Evolutionary conservation across 202 grass and related monocot species (phyloP), one percentile per base, ranked within the genome.

Genomic region (Hordeum pubiflorum): DNA sequence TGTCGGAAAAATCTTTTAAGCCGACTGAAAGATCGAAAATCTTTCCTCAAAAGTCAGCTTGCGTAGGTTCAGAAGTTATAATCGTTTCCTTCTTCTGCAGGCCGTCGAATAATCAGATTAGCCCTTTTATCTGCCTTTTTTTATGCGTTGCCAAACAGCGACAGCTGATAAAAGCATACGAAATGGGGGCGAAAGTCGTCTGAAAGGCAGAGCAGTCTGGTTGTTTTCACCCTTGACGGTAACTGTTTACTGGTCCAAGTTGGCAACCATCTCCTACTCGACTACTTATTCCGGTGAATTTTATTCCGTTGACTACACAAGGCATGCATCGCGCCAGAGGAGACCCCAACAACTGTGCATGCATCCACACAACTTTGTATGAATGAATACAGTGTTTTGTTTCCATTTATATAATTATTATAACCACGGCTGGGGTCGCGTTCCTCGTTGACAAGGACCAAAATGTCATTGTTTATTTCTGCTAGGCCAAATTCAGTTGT

Each of bases 1-100:
- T 77, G 44, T 82, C 72, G 6, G 69, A 10, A 33, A 38, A 85
- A 81, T 36, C 58, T 73, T 85, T 85, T 59, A 66, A 48, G 29
- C 17, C 36, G 4, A 71, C 24, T 59, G 20, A 58, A 23, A 23
- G 55, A 58, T 58, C 3, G 9, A 22, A 21, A 13, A 12, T 46
- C 43, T 46, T 71, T 76, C 33, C 55, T 27, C 4, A 29, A 22
- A 74, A 37, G 78, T 78, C 82, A 78, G 39, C 38, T 36, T 37
- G 63, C 52, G 8, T 44, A 81, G 6, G 29, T 76, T 43, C 37
- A 76, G 1, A 80, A 57, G 71, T 76, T 77, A 2, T 1, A 3
- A 3, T 70, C 32, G 5, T 29, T 71, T 50, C 44, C 4, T 52
- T 52, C 44, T 73, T 33, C 5, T 50, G 23, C 43, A 11, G 63